phyloP scores from a whole-genome alignment of 371 early-diverging fungal genomes.

The Choanephora cucurbitarum region DNA sequence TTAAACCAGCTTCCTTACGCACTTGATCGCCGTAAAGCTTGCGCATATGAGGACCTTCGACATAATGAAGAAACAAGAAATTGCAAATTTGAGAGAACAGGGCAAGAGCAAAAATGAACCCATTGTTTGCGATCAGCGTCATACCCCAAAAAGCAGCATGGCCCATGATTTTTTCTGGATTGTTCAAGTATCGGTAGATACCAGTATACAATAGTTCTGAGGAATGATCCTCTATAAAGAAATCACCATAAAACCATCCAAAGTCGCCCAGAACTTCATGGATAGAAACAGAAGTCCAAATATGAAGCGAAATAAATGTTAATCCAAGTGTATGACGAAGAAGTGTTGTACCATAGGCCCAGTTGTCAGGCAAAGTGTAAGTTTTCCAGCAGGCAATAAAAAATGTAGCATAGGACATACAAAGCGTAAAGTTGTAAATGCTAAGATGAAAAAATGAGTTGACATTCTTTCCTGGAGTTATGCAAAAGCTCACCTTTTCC shows the following conservation, averaged over 20 bases:
- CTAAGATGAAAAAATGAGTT: constrained; percentile 28
- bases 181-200: constrained; percentile 85
- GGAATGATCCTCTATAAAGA: constrained; percentile 74
- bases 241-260: constrained; percentile 93
- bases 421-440: constrained; percentile 85
- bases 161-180: constrained; percentile 89
- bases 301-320: constrained; percentile 79
- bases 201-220: constrained; percentile 75
- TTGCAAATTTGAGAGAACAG: constrained; percentile 79
- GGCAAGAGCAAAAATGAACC: constrained; percentile 77
- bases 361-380: constrained; percentile 71
- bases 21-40: constrained; percentile 79
- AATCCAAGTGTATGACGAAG: constrained; percentile 75
- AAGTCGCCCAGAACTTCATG: constrained; percentile 89
- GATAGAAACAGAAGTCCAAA: constrained; percentile 84
- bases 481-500: constrained; percentile 69
- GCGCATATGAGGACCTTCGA: constrained; percentile 87
- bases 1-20: constrained; percentile 77
- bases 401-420: constrained; percentile 88
- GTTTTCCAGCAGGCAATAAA: constrained; percentile 71
- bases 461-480: too few relatives aligned
- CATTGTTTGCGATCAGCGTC: constrained; percentile 78
- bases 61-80: constrained; percentile 77
- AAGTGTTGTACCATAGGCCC: constrained; percentile 70
- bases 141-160: constrained; percentile 91